A percentile compares a stretch with the other conserved stretches of the same genome.
Evolutionary conservation across 1,139 yeast genomes (phyloP).

Genomic region (Saccharomyces hybrid): DNA sequence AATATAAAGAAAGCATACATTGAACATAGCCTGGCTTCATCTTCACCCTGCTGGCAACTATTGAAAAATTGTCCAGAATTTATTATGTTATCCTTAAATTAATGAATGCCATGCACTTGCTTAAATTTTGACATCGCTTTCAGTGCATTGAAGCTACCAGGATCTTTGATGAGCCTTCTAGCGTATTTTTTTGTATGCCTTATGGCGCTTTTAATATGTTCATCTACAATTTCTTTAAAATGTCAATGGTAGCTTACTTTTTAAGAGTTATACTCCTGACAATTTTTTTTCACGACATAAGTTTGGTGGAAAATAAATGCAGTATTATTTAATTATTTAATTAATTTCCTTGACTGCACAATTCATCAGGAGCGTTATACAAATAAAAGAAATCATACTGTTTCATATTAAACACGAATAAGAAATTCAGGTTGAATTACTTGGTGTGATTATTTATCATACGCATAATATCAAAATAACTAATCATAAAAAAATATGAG

Average conservation of each 20-base stretch:
- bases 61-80: not conserved
- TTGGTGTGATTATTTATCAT: too few relatives aligned
- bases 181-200: not conserved
- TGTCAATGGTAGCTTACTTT: not conserved
- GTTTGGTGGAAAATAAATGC: not conserved
- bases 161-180: not conserved
- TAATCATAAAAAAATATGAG: not conserved
- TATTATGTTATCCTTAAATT: not conserved
- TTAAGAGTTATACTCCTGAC: not conserved
- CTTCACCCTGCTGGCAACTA: not conserved
- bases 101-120: not conserved
- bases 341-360: not conserved
- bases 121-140: not conserved
- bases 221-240: not conserved
- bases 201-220: not conserved
- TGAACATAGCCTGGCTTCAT: not conserved
- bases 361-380: not conserved
- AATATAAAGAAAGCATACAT: not conserved
- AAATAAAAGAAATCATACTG: not conserved
- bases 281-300: not conserved
- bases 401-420: not conserved
- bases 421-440: not conserved
- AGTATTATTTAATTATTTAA: too few relatives aligned
- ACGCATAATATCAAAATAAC: too few relatives aligned
- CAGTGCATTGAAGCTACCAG: not conserved